phyloP scores from a whole-genome alignment of 2,329 filamentous ascomycete genomes.

The Capronia epimyces region DNA sequence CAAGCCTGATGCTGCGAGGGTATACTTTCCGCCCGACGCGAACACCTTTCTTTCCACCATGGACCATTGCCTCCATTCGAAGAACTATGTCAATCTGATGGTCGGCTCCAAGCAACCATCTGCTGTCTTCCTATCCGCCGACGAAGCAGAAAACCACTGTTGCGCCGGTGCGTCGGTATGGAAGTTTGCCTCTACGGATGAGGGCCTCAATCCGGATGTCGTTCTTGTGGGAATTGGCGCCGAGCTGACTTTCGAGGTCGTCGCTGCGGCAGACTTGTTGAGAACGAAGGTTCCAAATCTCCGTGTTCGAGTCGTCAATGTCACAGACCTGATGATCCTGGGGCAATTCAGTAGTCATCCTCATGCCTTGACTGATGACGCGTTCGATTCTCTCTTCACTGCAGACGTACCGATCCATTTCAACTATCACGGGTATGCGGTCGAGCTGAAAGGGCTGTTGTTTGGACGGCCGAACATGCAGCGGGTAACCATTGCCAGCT shows the following conservation, averaged over 20 bases:
- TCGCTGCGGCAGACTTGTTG: slow-evolving; percentile 56
- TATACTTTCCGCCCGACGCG: slow-evolving; percentile 62
- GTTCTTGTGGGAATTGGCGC: slow-evolving; percentile 61
- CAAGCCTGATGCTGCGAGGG: slow-evolving; percentile 55
- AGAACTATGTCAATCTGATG: slow-evolving; percentile 62
- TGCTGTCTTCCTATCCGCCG: slow-evolving; percentile 53
- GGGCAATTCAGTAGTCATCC: slow-evolving; percentile 53
- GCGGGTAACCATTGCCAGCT: slow-evolving; percentile 54
- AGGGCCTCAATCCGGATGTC: slow-evolving; percentile 55
- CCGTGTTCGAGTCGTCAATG: slow-evolving; percentile 58
- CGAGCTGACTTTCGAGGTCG: slow-evolving; percentile 61
- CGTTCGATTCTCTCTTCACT: slow-evolving; percentile 56
- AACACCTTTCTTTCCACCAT: slow-evolving; percentile 63
- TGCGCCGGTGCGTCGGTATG: slow-evolving; percentile 56
- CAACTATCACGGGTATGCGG: slow-evolving; percentile 63
- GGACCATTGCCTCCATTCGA: slow-evolving; percentile 56
- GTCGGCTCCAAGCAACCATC: slow-evolving; percentile 63
- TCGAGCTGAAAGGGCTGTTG: slow-evolving; percentile 56
- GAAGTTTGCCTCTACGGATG: slow-evolving; percentile 57
- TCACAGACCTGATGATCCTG: slow-evolving; percentile 62
- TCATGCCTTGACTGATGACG: slow-evolving; percentile 50
- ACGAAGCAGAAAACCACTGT: slow-evolving; percentile 59
- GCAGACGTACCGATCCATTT: slow-evolving; percentile 53
- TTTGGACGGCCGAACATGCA: slow-evolving; percentile 53
- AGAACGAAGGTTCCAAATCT: slow-evolving; percentile 47